Evolutionary conservation across 208 protist species (phyloP), one percentile per base, ranked within the genome.

Genomic region (Leishmania guyanensis): DNA sequence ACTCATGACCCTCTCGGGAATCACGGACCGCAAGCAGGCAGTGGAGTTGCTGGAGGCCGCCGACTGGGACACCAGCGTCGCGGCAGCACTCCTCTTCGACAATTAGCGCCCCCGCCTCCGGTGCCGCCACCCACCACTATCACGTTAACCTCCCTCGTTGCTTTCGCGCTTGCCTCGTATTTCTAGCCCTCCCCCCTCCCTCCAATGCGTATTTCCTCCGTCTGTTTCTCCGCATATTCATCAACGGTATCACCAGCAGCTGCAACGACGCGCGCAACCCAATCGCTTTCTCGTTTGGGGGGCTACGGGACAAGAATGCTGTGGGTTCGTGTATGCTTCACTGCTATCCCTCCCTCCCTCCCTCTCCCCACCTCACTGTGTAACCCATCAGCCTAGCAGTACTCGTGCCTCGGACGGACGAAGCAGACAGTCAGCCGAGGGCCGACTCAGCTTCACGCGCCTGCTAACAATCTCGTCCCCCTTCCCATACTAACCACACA

Each of bases 1-100:
- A n/a, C 79, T 96, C 48, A 89, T 92, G 86, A 58, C 53, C 16
- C 77, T 92, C 48, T 91, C 88, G 0, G 88, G 88, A 8, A 77
- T 90, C 33, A 72, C 53, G 1, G 77, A 79, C 46, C 77, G 64
- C 2, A 58, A 1, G 20, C 51, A 83, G 48, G 91, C 88, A 20
- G 73, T 78, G 53, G 46, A 16, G 29, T n/a, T 96, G 48, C 86
- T 96, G 65, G 86, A 91, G 70, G 87, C 84, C 17, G 87, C 85
- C 1, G 81, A 72, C 16, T 93, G 92, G 88, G 84, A 94, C 68
- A 54, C 85, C 16, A 83, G 90, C 72, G 78, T 75, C 10, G 92
- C 92, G 65, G 78, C 78, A 0, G 51, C 51, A 12, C 60, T 84
- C 33, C 84, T 82, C 64, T 86, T 86, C 60, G 81, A 82, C 6